Conservation (phyloP, 2,329 filamentous ascomycete species). For the Alternaria arbusti region DNA sequence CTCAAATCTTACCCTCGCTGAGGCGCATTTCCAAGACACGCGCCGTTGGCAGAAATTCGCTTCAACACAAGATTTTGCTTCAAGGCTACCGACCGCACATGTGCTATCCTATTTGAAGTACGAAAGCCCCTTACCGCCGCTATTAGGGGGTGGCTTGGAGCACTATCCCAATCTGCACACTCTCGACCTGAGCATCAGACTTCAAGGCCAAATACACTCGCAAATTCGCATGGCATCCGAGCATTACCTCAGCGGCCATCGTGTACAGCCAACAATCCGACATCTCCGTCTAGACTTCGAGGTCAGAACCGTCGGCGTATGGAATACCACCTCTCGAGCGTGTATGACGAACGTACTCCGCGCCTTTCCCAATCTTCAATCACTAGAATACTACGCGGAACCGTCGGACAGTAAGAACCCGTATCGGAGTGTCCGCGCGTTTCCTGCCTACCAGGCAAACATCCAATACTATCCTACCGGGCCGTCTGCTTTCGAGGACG, state of each 20-base stretch:
- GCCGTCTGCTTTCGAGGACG: not conserved
- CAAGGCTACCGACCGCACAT: not conserved
- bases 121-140: not conserved
- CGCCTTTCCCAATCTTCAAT: slow-evolving; percentile 4
- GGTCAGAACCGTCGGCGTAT: slow-evolving; percentile 13
- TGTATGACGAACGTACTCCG: slow-evolving; percentile 9
- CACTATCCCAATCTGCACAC: not conserved
- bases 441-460: slow-evolving; percentile 21
- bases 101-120: slow-evolving; percentile 3
- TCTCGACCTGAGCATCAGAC: slow-evolving; percentile 3
- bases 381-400: slow-evolving; percentile 19
- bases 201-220: not conserved
- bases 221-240: not conserved
- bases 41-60: not conserved
- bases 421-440: slow-evolving; percentile 13
- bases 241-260: not conserved
- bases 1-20: not conserved
- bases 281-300: slow-evolving; percentile 22
- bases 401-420: slow-evolving; percentile 18
- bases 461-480: slow-evolving; percentile 18
- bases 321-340: not conserved
- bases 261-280: not conserved
- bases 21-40: not conserved
- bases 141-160: not conserved
- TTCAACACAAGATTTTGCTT: not conserved